Percentiles rank a stretch among this genome's conserved stretches.
These are phyloP conservation scores for Amanita exitialis DNA, from an alignment of 768 basidiomycete genomes.

Conservation along the genomic window DNA sequence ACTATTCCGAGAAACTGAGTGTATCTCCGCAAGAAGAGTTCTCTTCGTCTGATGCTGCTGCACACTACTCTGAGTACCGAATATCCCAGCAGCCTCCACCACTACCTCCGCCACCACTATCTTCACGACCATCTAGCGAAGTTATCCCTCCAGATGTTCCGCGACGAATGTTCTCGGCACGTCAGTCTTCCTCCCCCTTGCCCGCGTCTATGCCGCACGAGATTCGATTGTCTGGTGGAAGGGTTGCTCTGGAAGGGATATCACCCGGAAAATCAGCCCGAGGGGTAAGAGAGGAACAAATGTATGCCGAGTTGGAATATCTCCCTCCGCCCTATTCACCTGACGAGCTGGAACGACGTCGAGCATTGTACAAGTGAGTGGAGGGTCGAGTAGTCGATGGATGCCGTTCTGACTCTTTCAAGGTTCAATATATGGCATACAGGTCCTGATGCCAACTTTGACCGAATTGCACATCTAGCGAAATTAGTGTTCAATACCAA, in stretches of 20 bases:
- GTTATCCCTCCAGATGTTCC: constrained; percentile 35
- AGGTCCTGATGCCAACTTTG: constrained; percentile 80
- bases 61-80: background rate
- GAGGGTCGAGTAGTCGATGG: background rate
- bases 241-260: constrained; percentile 19
- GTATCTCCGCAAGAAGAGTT: constrained; percentile 1
- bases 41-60: background rate
- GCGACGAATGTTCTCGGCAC: constrained; percentile 42
- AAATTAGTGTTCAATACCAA: constrained; percentile 91
- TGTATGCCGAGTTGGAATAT: constrained; percentile 55
- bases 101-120: constrained; percentile 5
- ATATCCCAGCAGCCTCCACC: constrained; percentile 1
- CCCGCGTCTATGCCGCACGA: constrained; percentile 31
- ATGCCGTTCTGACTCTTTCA: background rate
- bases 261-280: constrained; percentile 27
- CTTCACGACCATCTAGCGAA: constrained; percentile 4
- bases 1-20: constrained; percentile 1
- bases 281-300: constrained; percentile 57
- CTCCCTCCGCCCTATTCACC: constrained; percentile 78
- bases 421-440: constrained; percentile 91
- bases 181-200: constrained; percentile 58
- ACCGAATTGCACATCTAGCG: constrained; percentile 86
- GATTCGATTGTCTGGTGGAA: constrained; percentile 21
- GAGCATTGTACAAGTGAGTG: constrained; percentile 76
- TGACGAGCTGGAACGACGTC: constrained; percentile 71